Conservation (phyloP, 2,329 filamentous ascomycete genomes). For the Monilinia aucupariae region DNA sequence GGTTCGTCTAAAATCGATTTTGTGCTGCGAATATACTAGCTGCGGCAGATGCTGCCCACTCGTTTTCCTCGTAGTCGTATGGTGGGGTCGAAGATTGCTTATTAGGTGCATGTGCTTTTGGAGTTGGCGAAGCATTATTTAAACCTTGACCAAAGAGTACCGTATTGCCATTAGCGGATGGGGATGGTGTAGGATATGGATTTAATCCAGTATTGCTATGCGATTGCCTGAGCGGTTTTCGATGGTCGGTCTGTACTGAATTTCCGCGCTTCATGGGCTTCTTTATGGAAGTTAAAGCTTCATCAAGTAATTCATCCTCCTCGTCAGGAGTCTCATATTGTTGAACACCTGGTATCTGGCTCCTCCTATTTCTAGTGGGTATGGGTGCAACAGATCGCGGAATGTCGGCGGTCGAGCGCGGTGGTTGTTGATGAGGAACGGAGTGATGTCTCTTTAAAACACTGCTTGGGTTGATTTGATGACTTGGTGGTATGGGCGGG, state of each 20-base stretch:
- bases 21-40: conserved; percentile 75
- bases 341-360: conserved; percentile 67
- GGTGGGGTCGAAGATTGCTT: conserved; percentile 93
- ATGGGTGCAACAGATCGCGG: conserved; percentile 55
- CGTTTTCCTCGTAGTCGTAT: conserved; percentile 87
- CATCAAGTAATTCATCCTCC: conserved; percentile 91
- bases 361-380: conserved; percentile 73
- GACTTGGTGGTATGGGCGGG: conserved; percentile 47
- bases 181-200: conserved; percentile 61
- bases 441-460: conserved; percentile 62
- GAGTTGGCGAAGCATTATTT: conserved; percentile 42
- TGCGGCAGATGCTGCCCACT: conserved; percentile 81
- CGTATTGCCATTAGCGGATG: conserved; percentile 78
- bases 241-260: conserved; percentile 37
- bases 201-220: conserved; percentile 58
- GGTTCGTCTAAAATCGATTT: conserved; percentile 47
- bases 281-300: conserved; percentile 73
- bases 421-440: conserved; percentile 53
- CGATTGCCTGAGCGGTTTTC: conserved; percentile 53
- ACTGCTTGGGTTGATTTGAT: conserved; percentile 46
- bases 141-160: conserved; percentile 62
- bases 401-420: conserved; percentile 52
- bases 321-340: conserved; percentile 94
- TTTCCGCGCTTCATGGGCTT: conserved; percentile 60
- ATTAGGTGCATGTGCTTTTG: conserved; percentile 40